These are phyloP conservation scores for Cadophora sp. DNA, from an alignment of 2,329 filamentous ascomycete genomes.

Conservation along the genomic window DNA sequence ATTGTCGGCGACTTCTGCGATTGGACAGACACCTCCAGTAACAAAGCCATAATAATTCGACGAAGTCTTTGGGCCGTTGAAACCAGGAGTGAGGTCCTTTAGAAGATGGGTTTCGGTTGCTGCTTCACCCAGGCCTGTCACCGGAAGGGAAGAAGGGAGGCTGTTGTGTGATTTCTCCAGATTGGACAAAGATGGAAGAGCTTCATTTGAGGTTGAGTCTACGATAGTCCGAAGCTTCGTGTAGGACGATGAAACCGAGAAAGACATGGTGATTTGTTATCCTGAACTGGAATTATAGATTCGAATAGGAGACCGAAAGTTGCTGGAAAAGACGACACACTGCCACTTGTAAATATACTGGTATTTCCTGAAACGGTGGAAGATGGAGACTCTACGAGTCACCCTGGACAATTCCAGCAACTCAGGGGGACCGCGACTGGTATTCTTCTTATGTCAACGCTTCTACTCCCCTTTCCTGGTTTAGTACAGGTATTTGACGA, in stretches of 20 bases:
- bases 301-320: not conserved
- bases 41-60: slow-evolving; percentile 83
- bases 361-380: not conserved
- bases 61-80: slow-evolving; percentile 44
- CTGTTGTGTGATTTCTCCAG: slow-evolving; percentile 34
- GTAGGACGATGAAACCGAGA: slow-evolving; percentile 40
- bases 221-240: slow-evolving; percentile 34
- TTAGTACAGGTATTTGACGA: not conserved
- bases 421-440: not conserved
- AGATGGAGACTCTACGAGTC: not conserved
- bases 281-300: not conserved
- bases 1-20: slow-evolving; percentile 83
- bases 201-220: slow-evolving; percentile 33
- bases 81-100: slow-evolving; percentile 52
- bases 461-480: not conserved
- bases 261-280: slow-evolving; percentile 29
- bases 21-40: slow-evolving; percentile 79
- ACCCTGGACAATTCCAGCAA: not conserved
- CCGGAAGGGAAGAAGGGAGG: slow-evolving; percentile 48
- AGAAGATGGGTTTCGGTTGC: slow-evolving; percentile 52
- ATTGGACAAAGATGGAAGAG: slow-evolving; percentile 37
- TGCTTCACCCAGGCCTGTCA: slow-evolving; percentile 51
- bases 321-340: no score
- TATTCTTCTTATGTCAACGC: not conserved
- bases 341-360: not conserved